Conservation (phyloP, 2,329 filamentous ascomycete species). For the Achaetomium macrosporum region DNA sequence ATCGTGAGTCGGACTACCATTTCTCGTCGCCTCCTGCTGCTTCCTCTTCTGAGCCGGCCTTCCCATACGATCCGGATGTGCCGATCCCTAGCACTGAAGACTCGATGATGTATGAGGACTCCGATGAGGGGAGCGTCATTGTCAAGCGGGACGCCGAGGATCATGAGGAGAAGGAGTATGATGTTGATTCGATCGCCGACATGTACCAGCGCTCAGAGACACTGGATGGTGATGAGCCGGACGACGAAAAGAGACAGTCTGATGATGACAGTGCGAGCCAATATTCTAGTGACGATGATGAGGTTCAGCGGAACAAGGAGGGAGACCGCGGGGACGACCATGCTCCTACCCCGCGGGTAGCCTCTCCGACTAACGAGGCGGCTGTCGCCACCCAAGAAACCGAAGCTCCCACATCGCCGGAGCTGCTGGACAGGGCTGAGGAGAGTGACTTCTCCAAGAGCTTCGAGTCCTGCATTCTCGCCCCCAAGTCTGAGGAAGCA, state of each 20-base stretch:
- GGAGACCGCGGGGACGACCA: constrained; percentile 20
- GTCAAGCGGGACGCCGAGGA: constrained; percentile 62
- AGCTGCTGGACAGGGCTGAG: constrained; percentile 18
- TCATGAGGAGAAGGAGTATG: constrained; percentile 54
- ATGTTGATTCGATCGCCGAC: constrained; percentile 63
- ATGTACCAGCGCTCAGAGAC: constrained; percentile 51
- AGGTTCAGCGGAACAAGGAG: constrained; percentile 19
- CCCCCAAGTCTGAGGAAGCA: constrained; percentile 34
- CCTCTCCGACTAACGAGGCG: constrained; percentile 32
- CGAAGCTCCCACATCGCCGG: background rate
- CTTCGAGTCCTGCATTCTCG: constrained; percentile 43
- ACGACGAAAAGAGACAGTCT: constrained; percentile 25
- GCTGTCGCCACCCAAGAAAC: constrained; percentile 3
- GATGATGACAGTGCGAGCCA: constrained; percentile 48
- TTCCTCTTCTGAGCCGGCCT: constrained; percentile 51
- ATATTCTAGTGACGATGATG: constrained; percentile 39
- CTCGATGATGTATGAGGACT: constrained; percentile 50
- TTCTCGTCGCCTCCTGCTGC: constrained; percentile 57
- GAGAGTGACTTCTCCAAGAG: constrained; percentile 35
- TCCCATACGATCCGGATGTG: constrained; percentile 75
- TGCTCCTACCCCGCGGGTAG: constrained; percentile 44
- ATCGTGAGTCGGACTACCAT: constrained; percentile 56
- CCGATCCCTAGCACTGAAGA: constrained; percentile 84
- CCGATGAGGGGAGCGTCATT: constrained; percentile 53
- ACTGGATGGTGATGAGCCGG: constrained; percentile 26